A percentile compares a stretch with the other conserved stretches of the same genome.
phyloP scores from a whole-genome alignment of 352 stramenopile species.

The Phytophthora pistaciae region DNA sequence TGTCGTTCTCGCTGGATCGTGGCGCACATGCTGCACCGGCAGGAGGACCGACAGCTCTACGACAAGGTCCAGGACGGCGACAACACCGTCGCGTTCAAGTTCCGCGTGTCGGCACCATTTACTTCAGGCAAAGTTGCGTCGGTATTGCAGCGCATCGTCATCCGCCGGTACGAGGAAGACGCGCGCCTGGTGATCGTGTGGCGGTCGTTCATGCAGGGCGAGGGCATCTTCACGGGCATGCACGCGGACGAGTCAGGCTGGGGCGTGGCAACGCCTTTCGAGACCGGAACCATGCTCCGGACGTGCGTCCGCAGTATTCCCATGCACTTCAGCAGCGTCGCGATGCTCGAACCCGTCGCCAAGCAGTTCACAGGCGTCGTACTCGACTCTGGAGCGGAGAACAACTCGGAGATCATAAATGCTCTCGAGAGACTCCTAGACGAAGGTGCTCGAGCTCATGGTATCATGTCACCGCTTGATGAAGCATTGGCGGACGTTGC shows the following conservation, averaged over 20 bases:
- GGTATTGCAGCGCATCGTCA: slow-evolving; percentile 22
- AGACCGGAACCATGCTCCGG: slow-evolving; percentile 12
- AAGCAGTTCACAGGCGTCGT: slow-evolving; percentile 4
- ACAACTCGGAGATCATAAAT: neutral
- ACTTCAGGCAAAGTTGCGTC: slow-evolving; percentile 11
- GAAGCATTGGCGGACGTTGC: too few species aligned
- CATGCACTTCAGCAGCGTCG: slow-evolving; percentile 21
- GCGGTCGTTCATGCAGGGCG: slow-evolving; percentile 29
- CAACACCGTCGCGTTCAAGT: slow-evolving; percentile 29
- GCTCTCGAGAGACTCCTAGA: slow-evolving; percentile 7
- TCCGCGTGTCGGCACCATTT: slow-evolving; percentile 17
- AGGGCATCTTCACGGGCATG: slow-evolving; percentile 29
- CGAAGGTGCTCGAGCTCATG: neutral
- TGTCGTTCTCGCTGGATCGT: slow-evolving; percentile 7
- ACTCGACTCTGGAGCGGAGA: slow-evolving; percentile 6
- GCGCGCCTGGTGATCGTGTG: slow-evolving; percentile 27
- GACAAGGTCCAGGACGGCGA: slow-evolving; percentile 10
- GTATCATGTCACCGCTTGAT: neutral
- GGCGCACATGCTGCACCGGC: slow-evolving; percentile 14
- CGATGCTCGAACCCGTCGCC: neutral
- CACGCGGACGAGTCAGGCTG: slow-evolving; percentile 27
- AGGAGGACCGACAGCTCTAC: slow-evolving; percentile 19
- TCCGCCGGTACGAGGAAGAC: slow-evolving; percentile 18
- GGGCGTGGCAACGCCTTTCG: slow-evolving; percentile 5
- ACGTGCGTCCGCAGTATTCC: slow-evolving; percentile 20